Conservation (phyloP, 805 yeast species). For the Starmerella etchellsii region DNA sequence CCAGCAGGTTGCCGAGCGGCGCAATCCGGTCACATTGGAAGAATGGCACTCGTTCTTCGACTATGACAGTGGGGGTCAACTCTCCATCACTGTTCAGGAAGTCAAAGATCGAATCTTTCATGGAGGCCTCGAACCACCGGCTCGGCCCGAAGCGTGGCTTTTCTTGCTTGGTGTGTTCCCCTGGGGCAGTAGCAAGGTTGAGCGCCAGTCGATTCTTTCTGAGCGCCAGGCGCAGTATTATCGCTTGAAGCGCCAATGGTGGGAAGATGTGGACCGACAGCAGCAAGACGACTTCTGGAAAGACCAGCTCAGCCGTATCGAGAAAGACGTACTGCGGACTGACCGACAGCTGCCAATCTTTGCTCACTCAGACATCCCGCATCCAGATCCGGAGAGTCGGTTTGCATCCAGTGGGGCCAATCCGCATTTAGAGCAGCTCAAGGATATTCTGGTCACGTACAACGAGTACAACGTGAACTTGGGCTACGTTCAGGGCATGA, state of each 20-base stretch:
- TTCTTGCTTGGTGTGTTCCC: constrained; percentile 73
- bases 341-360: constrained; percentile 67
- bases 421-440: constrained; percentile 56
- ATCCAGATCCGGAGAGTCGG: constrained; percentile 34
- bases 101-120: constrained; percentile 77
- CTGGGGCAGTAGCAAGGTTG: constrained; percentile 70
- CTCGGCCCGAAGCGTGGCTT: constrained; percentile 71
- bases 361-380: constrained; percentile 34
- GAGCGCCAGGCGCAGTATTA: constrained; percentile 50
- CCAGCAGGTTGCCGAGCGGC: constrained; percentile 48
- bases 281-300: constrained; percentile 60
- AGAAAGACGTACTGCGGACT: constrained; percentile 85
- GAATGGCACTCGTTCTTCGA: constrained; percentile 76
- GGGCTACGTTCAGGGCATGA: constrained; percentile 98
- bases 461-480: constrained; percentile 70
- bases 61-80: constrained; percentile 55
- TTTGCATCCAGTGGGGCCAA: constrained; percentile 59
- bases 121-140: constrained; percentile 57
- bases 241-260: constrained; percentile 48
- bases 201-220: constrained; percentile 45
- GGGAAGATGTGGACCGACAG: constrained; percentile 50
- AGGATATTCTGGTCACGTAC: constrained; percentile 72
- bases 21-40: constrained; percentile 48
- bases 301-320: constrained; percentile 81
- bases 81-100: constrained; percentile 61